Evolutionary conservation across 805 yeast species (phyloP).

Genomic region (Kurtzmaniella fragi): DNA sequence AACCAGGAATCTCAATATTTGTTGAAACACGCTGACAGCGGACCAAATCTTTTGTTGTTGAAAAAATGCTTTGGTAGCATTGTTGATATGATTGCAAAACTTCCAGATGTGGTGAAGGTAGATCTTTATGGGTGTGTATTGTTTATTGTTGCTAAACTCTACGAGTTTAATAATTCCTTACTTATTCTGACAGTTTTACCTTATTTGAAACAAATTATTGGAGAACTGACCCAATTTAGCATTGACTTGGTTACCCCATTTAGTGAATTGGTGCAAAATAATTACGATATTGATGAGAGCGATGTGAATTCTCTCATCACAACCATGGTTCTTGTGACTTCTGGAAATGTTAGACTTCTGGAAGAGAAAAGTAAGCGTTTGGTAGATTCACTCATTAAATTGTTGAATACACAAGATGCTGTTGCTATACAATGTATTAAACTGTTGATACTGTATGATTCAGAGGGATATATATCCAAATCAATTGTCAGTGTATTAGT

Average conservation of each 20-base stretch:
- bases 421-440: conserved; percentile 54
- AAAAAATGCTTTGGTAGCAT: conserved; percentile 48
- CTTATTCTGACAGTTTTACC: conserved; percentile 47
- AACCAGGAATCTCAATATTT: conserved; percentile 19
- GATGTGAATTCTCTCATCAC: conserved; percentile 28
- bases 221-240: conserved; percentile 13
- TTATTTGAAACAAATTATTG: conserved; percentile 28
- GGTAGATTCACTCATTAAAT: conserved; percentile 18
- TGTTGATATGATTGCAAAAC: conserved; percentile 55
- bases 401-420: conserved; percentile 20
- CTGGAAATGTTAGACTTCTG: conserved; percentile 25
- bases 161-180: conserved; percentile 37
- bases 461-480: conserved; percentile 19
- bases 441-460: conserved; percentile 41
- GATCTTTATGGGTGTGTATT: conserved; percentile 73
- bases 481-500: conserved; percentile 40
- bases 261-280: conserved; percentile 15
- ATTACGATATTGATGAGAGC: conserved; percentile 11
- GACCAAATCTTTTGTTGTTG: conserved; percentile 37
- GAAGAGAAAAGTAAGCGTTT: conserved; percentile 18
- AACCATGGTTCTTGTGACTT: conserved; percentile 28
- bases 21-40: conserved; percentile 25
- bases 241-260: conserved; percentile 21
- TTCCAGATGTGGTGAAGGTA: conserved; percentile 62
- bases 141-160: conserved; percentile 54